phyloP scores from a whole-genome alignment of 2,329 filamentous ascomycete species.

The Alternaria viburni region DNA sequence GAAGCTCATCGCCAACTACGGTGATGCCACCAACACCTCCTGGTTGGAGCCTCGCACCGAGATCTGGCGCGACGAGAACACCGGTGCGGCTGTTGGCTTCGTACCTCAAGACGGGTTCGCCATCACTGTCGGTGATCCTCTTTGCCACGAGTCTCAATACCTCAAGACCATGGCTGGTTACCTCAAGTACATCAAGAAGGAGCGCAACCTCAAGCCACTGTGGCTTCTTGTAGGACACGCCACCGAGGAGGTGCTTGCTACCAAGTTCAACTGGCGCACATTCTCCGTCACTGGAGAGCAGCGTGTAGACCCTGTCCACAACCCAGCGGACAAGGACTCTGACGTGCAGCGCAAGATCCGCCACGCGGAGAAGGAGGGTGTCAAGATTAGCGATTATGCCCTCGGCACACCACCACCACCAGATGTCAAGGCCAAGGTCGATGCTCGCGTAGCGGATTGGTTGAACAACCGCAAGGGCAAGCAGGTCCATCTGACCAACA shows the following conservation, averaged over 20 bases:
- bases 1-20: constrained; percentile 93
- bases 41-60: constrained; percentile 90
- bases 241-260: constrained; percentile 79
- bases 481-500: constrained; percentile 89
- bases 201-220: constrained; percentile 75
- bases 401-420: constrained; percentile 68
- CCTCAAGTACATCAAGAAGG: constrained; percentile 74
- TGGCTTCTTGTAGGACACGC: constrained; percentile 88
- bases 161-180: constrained; percentile 75
- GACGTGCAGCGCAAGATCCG: constrained; percentile 77
- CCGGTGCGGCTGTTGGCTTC: constrained; percentile 85
- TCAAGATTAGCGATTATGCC: constrained; percentile 77
- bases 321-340: constrained; percentile 68
- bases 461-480: constrained; percentile 78
- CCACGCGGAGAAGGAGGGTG: constrained; percentile 79
- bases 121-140: constrained; percentile 85
- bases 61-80: constrained; percentile 80
- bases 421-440: constrained; percentile 71
- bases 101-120: constrained; percentile 78
- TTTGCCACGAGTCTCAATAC: constrained; percentile 82
- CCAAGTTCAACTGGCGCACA: constrained; percentile 84
- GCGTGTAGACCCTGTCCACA: constrained; percentile 76
- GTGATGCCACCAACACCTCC: constrained; percentile 90
- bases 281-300: constrained; percentile 89
- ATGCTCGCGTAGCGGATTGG: constrained; percentile 80